phyloP scores from a whole-genome alignment of 495 filamentous ascomycete species.

The Penicillium cosmopolitanum region DNA sequence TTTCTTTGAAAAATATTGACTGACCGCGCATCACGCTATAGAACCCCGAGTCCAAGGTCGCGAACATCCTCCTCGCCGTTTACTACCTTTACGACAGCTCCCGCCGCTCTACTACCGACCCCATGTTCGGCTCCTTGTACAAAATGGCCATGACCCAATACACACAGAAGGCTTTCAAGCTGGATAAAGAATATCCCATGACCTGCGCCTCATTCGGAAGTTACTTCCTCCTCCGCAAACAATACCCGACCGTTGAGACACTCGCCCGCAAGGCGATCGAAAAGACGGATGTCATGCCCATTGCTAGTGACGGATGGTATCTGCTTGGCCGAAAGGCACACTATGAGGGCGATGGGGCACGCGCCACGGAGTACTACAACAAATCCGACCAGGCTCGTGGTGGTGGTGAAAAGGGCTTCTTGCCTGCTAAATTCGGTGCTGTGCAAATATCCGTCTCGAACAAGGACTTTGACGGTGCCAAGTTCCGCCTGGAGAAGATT shows the following conservation, averaged over 20 bases:
- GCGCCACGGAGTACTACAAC: slow-evolving; percentile 79
- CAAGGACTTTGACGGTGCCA: slow-evolving; percentile 85
- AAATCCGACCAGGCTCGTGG: slow-evolving; percentile 88
- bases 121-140: slow-evolving; percentile 78
- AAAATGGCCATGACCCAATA: slow-evolving; percentile 93
- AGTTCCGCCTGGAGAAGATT: slow-evolving; percentile 91
- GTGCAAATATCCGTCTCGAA: slow-evolving; percentile 86
- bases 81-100: slow-evolving; percentile 85
- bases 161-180: slow-evolving; percentile 90
- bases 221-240: slow-evolving; percentile 82
- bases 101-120: slow-evolving; percentile 73
- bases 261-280: slow-evolving; percentile 93
- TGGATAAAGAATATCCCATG: slow-evolving; percentile 91
- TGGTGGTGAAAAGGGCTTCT: slow-evolving; percentile 81
- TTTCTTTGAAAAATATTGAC: slow-evolving; percentile 9
- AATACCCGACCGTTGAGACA: slow-evolving; percentile 75
- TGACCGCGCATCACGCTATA: slow-evolving; percentile 26
- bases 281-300: slow-evolving; percentile 89
- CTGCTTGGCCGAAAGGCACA: slow-evolving; percentile 88
- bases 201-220: slow-evolving; percentile 86
- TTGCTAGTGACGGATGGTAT: slow-evolving; percentile 97
- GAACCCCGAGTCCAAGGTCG: slow-evolving; percentile 88
- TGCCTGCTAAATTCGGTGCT: slow-evolving; percentile 90
- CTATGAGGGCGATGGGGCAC: slow-evolving; percentile 65
- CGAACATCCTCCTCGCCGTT: slow-evolving; percentile 84